phyloP scores from a whole-genome alignment of 1,284 basidiomycete species.

The Cystobasidium sp. region DNA sequence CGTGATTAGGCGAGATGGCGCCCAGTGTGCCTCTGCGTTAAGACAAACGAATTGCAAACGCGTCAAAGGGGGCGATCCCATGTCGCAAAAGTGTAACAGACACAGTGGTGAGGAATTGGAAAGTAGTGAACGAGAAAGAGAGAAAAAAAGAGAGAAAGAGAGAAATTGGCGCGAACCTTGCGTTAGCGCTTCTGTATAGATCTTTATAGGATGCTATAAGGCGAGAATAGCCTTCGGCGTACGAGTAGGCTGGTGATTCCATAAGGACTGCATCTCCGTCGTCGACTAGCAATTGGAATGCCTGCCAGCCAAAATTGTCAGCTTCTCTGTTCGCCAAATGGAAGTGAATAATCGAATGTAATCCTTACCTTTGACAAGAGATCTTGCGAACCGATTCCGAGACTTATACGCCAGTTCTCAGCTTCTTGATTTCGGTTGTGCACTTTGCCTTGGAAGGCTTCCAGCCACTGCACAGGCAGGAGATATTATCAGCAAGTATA shows the following conservation, averaged over 20 bases:
- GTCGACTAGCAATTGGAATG: conserved; percentile 68
- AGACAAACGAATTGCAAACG: conserved; percentile 19
- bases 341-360: not conserved
- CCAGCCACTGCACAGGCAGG: conserved; percentile 50
- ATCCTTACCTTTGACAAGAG: conserved; percentile 74
- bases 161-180: conserved; percentile 17
- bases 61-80: conserved; percentile 7
- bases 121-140: conserved; percentile 49
- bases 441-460: conserved; percentile 51
- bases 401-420: conserved; percentile 71
- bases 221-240: conserved; percentile 40
- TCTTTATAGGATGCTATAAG: conserved; percentile 14
- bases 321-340: not conserved
- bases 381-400: conserved; percentile 87
- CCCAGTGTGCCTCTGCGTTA: conserved; percentile 53
- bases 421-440: conserved; percentile 60
- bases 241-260: conserved; percentile 77
- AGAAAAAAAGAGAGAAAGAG: not conserved
- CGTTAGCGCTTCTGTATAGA: conserved; percentile 27
- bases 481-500: not conserved
- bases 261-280: conserved; percentile 80
- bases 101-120: not conserved
- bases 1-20: conserved; percentile 63
- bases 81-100: not conserved
- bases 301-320: conserved; percentile 52